Base-by-base conservation (phyloP, 495 filamentous ascomycete species). In the Neurospora discreta region DNA sequence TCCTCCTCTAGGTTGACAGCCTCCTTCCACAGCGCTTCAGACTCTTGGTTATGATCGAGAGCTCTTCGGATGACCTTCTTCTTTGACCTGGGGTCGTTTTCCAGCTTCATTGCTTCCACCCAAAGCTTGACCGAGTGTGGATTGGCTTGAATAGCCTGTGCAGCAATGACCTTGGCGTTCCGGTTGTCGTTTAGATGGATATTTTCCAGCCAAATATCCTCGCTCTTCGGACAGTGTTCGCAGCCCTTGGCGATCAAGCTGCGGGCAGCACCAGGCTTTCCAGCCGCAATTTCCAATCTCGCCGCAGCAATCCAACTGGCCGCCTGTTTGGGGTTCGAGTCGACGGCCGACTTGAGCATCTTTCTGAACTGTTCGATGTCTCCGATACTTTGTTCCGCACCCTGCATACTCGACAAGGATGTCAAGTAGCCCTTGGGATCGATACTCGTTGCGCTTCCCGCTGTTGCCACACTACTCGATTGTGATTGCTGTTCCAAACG, bases 241-340 rank as follows among this genome's bases (percentile, higher is more conserved):
- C 92, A 95, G 13, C 96, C 96, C 75, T 90, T 88, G 3, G 91
- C 88, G 71, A 98, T 97, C 68, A 94, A 82, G 71, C 90, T 93
- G 70, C 94, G 87, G 20, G 96, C 95, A 8, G 92, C 89, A 36
- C 93, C 93, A 70, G 92, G 90, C 75, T 94, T 95, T 8, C 96
- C 95, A 18, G 95, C 95, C 43, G 94, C 80, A 76, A 97, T 93
- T 78, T 99, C 96, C 71, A 99, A 80, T 75, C 94, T 88, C n/a
- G 93, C 92, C 18, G 94, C 90, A 5, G 95, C 95, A 77, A 98
- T 95, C 92, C 95, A 98, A 42, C 93, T 96, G n/a, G 95, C 94
- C 0, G 91, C 93, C 76, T 98, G 95, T 68, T 93, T 93, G 0
- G 93, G 92, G 78, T 99, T 99, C 26, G 94, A 97, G 77, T 92